A percentile compares a stretch with the other conserved stretches of the same genome.
Conservation (phyloP, 2,329 filamentous ascomycete species). For the Fusarium pseudoanthophilum region DNA sequence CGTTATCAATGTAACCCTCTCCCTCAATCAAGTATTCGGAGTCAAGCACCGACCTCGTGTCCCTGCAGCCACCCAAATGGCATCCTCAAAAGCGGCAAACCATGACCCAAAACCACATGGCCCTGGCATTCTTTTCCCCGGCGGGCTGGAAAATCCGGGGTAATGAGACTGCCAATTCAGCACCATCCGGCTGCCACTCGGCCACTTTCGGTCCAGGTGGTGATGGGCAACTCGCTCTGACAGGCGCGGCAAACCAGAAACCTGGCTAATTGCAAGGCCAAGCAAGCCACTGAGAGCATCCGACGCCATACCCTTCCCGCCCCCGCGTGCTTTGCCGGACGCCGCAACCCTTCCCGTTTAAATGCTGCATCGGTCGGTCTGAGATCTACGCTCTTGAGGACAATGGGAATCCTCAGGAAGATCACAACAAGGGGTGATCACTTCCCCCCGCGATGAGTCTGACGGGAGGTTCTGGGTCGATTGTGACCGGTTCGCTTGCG, state of each 20-base stretch:
- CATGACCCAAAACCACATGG: conserved; percentile 14
- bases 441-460: conserved; percentile 7
- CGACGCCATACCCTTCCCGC: conserved; percentile 15
- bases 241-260: conserved; percentile 42
- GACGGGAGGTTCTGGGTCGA: conserved; percentile 18
- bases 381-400: conserved; percentile 31
- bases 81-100: conserved; percentile 28
- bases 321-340: conserved; percentile 36
- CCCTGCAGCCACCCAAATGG: conserved; percentile 32
- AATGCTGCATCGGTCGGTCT: conserved; percentile 17
- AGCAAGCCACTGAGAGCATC: conserved; percentile 29
- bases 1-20: conserved; percentile 4
- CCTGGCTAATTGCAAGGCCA: conserved; percentile 33
- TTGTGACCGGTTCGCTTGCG: conserved; percentile 31
- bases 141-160: conserved; percentile 39
- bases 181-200: conserved; percentile 19
- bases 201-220: conserved; percentile 35
- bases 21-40: neutral
- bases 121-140: conserved; percentile 38
- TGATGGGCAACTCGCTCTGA: conserved; percentile 37
- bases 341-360: conserved; percentile 34
- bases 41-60: neutral
- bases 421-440: conserved; percentile 28
- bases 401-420: conserved; percentile 23
- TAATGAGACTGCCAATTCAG: conserved; percentile 38